Conservation (phyloP, 495 filamentous ascomycete genomes). For the Niebla homalea region DNA sequence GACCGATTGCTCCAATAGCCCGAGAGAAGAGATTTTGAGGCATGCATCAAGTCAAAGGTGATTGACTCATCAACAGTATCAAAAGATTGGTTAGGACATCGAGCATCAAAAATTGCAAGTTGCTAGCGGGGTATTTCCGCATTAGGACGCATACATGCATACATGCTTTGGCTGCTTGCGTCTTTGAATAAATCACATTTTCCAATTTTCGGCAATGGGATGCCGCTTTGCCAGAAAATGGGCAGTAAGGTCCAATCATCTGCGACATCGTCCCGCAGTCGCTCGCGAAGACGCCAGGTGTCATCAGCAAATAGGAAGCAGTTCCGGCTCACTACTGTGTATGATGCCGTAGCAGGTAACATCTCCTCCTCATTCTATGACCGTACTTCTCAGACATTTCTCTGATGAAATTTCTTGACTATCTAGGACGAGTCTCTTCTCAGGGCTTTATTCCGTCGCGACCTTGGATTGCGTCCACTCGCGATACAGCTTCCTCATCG, state of each 20-base stretch:
- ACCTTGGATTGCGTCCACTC: constrained; percentile 28
- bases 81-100: too few relatives aligned
- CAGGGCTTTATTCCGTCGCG: constrained; percentile 29
- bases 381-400: neutral
- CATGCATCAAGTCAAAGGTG: constrained; percentile 45
- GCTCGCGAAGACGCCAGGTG: constrained; percentile 5
- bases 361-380: neutral
- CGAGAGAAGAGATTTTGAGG: constrained; percentile 65
- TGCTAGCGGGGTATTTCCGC: too few relatives aligned
- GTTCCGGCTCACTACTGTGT: constrained; percentile 41
- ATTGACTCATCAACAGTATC: too few relatives aligned
- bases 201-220: neutral
- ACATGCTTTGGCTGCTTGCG: too few relatives aligned
- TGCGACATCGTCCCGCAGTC: constrained; percentile 16
- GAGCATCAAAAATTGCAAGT: too few relatives aligned
- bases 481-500: constrained; percentile 40
- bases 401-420: neutral
- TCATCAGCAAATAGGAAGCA: neutral
- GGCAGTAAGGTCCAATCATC: neutral
- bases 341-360: constrained; percentile 70
- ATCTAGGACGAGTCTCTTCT: constrained; percentile 37
- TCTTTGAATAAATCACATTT: neutral
- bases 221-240: neutral
- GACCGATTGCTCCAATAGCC: constrained; percentile 48
- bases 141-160: too few relatives aligned